Evolutionary conservation across 768 basidiomycete genomes (phyloP).

Genomic region (Pulveroboletus frians): DNA sequence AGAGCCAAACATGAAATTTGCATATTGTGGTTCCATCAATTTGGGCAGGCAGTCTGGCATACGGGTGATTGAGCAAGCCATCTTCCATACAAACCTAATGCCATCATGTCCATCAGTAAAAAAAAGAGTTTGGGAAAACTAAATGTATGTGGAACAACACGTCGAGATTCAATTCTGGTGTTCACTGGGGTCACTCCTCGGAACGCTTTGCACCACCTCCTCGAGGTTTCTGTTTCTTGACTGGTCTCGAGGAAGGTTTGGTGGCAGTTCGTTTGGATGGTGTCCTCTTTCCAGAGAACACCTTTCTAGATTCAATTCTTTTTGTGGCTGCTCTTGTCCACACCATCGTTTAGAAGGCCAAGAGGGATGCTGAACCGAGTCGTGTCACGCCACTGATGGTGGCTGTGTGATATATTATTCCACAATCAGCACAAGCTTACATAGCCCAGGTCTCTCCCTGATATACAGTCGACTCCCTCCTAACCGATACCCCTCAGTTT

Average conservation of each 20-base stretch:
- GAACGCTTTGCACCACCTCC: not conserved
- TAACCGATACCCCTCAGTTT: too few relatives aligned
- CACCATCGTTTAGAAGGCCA: not conserved
- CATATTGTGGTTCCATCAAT: constrained; percentile 40
- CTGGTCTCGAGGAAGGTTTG: not conserved
- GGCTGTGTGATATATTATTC: too few relatives aligned
- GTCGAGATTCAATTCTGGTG: constrained; percentile 3
- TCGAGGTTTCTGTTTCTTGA: constrained; percentile 2
- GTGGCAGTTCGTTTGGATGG: too few relatives aligned
- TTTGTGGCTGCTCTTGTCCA: not conserved
- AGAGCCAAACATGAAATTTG: constrained; percentile 33
- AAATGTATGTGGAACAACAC: constrained; percentile 4
- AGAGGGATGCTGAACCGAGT: not conserved
- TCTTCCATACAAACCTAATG: constrained; percentile 31
- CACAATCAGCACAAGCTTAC: too few relatives aligned
- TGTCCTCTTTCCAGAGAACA: too few relatives aligned
- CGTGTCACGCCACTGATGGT: too few relatives aligned
- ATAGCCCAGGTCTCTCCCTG: too few relatives aligned
- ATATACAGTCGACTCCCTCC: too few relatives aligned
- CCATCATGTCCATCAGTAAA: not conserved
- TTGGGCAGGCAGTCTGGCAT: constrained; percentile 40
- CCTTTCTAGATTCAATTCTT: not conserved
- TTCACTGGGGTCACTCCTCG: not conserved
- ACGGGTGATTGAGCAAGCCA: constrained; percentile 28
- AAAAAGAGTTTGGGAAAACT: too few relatives aligned